phyloP scores from a whole-genome alignment of 2,329 filamentous ascomycete species.

The Acarospora socialis region DNA sequence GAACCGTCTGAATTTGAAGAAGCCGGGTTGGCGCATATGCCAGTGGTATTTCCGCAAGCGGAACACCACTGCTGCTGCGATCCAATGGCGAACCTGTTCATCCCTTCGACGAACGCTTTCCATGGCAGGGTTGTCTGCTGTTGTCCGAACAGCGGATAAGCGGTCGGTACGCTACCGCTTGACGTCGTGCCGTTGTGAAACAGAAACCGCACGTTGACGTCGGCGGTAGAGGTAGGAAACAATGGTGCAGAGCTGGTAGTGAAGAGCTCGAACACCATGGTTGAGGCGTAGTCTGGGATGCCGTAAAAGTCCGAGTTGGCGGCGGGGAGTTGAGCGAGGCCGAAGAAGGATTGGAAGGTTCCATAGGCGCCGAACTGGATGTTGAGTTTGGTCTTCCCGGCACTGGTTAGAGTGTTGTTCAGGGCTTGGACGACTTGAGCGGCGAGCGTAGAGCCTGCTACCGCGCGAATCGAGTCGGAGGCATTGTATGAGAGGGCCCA shows the following conservation, averaged over 20 bases:
- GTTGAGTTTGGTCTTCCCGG: constrained; percentile 26
- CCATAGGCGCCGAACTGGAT: constrained; percentile 50
- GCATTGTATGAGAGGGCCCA: constrained; percentile 71
- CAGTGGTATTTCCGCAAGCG: constrained; percentile 58
- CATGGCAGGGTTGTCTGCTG: constrained; percentile 45
- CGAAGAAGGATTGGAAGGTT: constrained; percentile 48
- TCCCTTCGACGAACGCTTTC: constrained; percentile 49
- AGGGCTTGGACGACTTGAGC: constrained; percentile 42
- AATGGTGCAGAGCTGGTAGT: constrained; percentile 30
- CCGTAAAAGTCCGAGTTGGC: constrained; percentile 53
- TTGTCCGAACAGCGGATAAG: constrained; percentile 49
- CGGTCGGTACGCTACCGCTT: constrained; percentile 29
- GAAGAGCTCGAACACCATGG: constrained; percentile 64
- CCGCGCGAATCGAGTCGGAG: constrained; percentile 31
- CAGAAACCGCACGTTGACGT: constrained; percentile 45
- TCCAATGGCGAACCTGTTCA: constrained; percentile 53
- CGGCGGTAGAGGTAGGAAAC: constrained; percentile 32
- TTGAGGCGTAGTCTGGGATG: constrained; percentile 69
- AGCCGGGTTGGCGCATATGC: constrained; percentile 43
- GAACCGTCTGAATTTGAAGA: constrained; percentile 17
- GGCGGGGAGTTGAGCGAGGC: constrained; percentile 36
- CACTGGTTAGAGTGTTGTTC: constrained; percentile 25
- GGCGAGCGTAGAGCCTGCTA: constrained; percentile 48
- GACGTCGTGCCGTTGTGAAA: constrained; percentile 48
- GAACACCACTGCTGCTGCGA: constrained; percentile 56